These are phyloP conservation scores for Diaporthe sp. DNA, from an alignment of 2,329 filamentous ascomycete genomes.

Conservation along the genomic window DNA sequence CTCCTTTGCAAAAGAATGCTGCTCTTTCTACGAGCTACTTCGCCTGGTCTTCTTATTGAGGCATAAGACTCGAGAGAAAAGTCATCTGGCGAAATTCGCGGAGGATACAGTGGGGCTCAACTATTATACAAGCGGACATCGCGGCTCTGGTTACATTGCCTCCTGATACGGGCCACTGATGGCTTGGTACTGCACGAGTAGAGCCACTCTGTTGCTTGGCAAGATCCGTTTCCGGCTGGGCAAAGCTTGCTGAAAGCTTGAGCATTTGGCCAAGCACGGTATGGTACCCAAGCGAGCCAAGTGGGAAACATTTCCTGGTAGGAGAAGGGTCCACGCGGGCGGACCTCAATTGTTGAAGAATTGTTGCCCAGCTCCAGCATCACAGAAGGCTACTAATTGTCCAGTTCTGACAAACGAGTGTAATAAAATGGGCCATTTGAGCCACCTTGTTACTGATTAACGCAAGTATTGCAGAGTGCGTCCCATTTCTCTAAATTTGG, in stretches of 20 bases:
- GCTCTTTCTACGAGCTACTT: background rate
- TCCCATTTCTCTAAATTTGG: too few species aligned
- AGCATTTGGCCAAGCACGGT: background rate
- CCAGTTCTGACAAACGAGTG: too few species aligned
- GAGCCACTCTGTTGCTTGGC: background rate
- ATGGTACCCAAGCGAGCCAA: too few species aligned
- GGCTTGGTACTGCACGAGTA: too few species aligned
- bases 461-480: too few species aligned
- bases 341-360: background rate
- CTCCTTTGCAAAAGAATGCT: background rate
- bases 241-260: slow-evolving; percentile 26
- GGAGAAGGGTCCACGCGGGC: background rate
- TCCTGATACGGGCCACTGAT: background rate
- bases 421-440: too few species aligned
- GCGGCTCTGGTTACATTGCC: background rate
- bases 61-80: background rate
- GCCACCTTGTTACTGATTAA: too few species aligned
- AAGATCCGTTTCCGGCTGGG: background rate
- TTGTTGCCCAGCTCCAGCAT: background rate
- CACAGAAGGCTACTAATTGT: too few species aligned
- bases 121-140: background rate
- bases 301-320: background rate
- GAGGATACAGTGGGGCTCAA: too few species aligned
- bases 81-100: too few species aligned
- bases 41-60: background rate